Percentiles rank a stretch among this genome's conserved stretches.
These are phyloP conservation scores for Glaciozyma antarctica DNA, from an alignment of 768 basidiomycete species.

Conservation along the genomic window DNA sequence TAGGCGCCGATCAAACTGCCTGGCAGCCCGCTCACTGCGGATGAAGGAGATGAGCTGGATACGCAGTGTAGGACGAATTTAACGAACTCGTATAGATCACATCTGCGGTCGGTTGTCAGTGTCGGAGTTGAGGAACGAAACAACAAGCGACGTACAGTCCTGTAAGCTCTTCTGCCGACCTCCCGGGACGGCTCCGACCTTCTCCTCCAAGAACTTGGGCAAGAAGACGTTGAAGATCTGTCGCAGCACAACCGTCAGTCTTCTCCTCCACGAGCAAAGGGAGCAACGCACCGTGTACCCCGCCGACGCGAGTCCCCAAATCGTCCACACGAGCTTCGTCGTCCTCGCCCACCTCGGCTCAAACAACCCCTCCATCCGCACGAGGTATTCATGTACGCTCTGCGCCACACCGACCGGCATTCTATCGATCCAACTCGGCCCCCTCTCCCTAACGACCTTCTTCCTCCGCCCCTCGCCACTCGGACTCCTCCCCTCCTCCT, in stretches of 20 bases:
- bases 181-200: conserved; percentile 34
- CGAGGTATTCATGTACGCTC: conserved; percentile 54
- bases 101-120: background rate
- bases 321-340: conserved; percentile 66
- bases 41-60: too few relatives aligned
- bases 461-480: background rate
- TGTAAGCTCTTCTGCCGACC: conserved; percentile 56
- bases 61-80: too few relatives aligned
- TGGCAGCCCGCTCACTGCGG: conserved; percentile 20
- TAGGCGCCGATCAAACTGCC: conserved; percentile 66
- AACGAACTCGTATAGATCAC: conserved; percentile 4
- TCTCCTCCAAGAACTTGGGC: conserved; percentile 70
- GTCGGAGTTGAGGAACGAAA: conserved; percentile 58
- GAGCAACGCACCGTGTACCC: conserved; percentile 44
- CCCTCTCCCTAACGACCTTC: background rate
- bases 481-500: background rate
- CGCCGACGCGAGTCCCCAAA: conserved; percentile 67
- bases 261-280: background rate
- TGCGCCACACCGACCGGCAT: background rate
- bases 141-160: conserved; percentile 66
- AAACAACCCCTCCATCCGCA: conserved; percentile 60
- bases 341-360: conserved; percentile 65
- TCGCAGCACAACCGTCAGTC: conserved; percentile 42
- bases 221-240: conserved; percentile 91
- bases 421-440: conserved; percentile 3